These are phyloP conservation scores for Dioszegia aurantiaca DNA, from an alignment of 768 basidiomycete species.

Conservation along the genomic window DNA sequence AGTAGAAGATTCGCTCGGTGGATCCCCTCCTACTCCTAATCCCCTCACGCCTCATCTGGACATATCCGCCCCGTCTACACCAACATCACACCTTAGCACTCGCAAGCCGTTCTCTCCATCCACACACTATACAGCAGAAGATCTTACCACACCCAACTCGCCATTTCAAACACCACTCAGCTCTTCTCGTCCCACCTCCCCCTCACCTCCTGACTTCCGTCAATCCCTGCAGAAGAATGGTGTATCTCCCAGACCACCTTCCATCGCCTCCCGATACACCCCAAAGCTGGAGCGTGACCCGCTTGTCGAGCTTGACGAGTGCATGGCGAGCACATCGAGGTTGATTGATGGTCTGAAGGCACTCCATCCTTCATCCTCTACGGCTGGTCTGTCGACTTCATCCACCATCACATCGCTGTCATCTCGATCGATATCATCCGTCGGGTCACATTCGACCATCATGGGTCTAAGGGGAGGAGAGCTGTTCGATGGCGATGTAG, in stretches of 20 bases:
- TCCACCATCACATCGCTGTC: background rate
- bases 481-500: background rate
- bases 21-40: conserved; percentile 1
- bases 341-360: conserved; percentile 3
- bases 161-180: background rate
- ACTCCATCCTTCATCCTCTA: background rate
- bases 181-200: background rate
- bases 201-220: background rate
- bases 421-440: background rate
- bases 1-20: conserved; percentile 5
- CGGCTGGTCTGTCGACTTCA: background rate
- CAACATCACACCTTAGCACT: background rate
- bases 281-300: conserved; percentile 6
- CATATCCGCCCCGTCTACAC: background rate
- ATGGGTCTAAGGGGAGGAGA: background rate
- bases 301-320: conserved; percentile 9
- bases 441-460: background rate
- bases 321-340: conserved; percentile 2
- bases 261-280: background rate
- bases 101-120: background rate
- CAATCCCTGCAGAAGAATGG: too few species aligned
- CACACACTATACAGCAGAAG: background rate
- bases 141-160: background rate
- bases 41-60: conserved; percentile 2
- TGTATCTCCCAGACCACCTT: background rate